These are phyloP conservation scores for Aspergillus arachidicola DNA, from an alignment of 2,329 filamentous ascomycete genomes.

Conservation along the genomic window DNA sequence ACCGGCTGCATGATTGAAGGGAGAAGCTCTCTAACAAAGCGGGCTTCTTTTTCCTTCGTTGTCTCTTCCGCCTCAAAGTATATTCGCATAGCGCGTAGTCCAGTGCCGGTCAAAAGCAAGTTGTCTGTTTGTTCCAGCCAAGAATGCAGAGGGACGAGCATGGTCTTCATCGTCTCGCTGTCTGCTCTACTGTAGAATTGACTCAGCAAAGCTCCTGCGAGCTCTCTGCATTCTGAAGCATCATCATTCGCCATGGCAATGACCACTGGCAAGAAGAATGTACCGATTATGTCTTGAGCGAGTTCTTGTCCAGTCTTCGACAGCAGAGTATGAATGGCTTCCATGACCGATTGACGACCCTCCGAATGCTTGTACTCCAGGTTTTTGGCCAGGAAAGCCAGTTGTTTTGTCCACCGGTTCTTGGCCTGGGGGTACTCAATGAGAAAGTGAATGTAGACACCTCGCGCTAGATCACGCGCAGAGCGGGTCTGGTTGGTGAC, in stretches of 20 bases:
- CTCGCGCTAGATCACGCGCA: slow-evolving; percentile 83
- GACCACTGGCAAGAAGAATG: slow-evolving; percentile 83
- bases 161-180: slow-evolving; percentile 69
- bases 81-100: slow-evolving; percentile 77
- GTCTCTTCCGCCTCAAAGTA: slow-evolving; percentile 74
- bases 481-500: slow-evolving; percentile 91
- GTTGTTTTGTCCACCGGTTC: slow-evolving; percentile 83
- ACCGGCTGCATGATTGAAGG: slow-evolving; percentile 57
- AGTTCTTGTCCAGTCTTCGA: slow-evolving; percentile 81
- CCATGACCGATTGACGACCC: slow-evolving; percentile 89
- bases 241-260: slow-evolving; percentile 88
- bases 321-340: slow-evolving; percentile 83
- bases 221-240: slow-evolving; percentile 78
- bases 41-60: slow-evolving; percentile 69
- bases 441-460: slow-evolving; percentile 91
- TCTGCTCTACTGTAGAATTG: slow-evolving; percentile 79
- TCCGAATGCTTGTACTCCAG: slow-evolving; percentile 87
- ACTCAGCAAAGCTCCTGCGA: slow-evolving; percentile 77
- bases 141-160: slow-evolving; percentile 69
- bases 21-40: slow-evolving; percentile 58
- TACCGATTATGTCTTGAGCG: slow-evolving; percentile 77
- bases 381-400: slow-evolving; percentile 86
- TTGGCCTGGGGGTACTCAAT: slow-evolving; percentile 93
- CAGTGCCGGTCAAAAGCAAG: slow-evolving; percentile 68
- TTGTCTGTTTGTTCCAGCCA: slow-evolving; percentile 81